A percentile compares a stretch with the other conserved stretches of the same genome.
These are phyloP conservation scores for Nannochloropsis oceanica DNA, from an alignment of 108 stramenopile species.

Conservation along the genomic window DNA sequence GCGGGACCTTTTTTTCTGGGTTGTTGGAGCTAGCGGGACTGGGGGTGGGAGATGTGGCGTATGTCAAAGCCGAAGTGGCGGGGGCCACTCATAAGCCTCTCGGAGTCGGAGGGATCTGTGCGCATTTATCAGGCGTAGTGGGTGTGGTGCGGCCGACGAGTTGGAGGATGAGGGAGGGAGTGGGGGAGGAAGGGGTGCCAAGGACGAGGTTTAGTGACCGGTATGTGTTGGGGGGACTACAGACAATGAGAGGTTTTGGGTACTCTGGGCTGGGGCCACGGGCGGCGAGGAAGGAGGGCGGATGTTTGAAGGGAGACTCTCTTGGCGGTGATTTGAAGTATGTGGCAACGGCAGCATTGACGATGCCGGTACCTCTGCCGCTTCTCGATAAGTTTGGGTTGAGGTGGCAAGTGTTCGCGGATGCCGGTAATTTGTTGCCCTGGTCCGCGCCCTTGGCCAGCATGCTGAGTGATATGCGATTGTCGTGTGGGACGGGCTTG, in stretches of 20 bases:
- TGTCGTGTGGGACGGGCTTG: not conserved
- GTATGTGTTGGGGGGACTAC: constrained; percentile 9
- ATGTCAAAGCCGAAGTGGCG: constrained; percentile 1
- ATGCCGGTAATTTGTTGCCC: constrained; percentile 15
- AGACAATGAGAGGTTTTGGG: constrained; percentile 13
- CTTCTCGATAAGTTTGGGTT: constrained; percentile 1
- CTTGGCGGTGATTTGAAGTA: constrained; percentile 20
- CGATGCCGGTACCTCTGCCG: not conserved
- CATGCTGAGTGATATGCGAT: constrained; percentile 4
- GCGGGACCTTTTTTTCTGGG: constrained; percentile 1
- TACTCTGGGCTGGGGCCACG: constrained; percentile 12
- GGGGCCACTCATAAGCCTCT: not conserved
- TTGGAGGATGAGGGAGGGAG: not conserved
- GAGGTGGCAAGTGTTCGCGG: constrained; percentile 12
- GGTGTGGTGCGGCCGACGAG: not conserved
- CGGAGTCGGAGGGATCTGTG: not conserved
- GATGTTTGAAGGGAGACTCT: constrained; percentile 2
- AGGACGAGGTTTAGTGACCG: constrained; percentile 10
- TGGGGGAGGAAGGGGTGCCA: not conserved
- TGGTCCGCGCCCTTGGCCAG: constrained; percentile 11
- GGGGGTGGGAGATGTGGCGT: constrained; percentile 1
- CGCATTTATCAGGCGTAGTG: not conserved
- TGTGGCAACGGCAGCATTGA: constrained; percentile 7
- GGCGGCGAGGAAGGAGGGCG: constrained; percentile 15
- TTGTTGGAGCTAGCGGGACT: not conserved